Percentiles rank a stretch among this genome's conserved stretches.
Evolutionary conservation across 371 early-diverging fungal genomes (phyloP).

Genomic region (Actinomucor elegans): DNA sequence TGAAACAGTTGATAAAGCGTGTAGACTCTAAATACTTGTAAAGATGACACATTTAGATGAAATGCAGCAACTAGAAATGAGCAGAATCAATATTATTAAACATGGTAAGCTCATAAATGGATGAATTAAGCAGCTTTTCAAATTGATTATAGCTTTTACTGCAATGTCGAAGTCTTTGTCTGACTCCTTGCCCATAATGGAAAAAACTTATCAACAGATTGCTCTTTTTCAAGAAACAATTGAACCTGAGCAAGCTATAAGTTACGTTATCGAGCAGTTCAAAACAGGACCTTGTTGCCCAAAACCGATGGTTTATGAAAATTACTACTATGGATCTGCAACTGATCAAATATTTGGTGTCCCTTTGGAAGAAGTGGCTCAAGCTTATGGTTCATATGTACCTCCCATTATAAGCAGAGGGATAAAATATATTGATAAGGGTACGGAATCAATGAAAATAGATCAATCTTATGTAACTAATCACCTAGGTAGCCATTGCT

Average conservation of each 20-base stretch:
- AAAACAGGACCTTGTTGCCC: slow-evolving; percentile 73
- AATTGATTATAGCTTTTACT: slow-evolving; percentile 46
- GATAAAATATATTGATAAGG: slow-evolving; percentile 32
- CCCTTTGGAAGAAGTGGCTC: slow-evolving; percentile 64
- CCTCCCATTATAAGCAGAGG: slow-evolving; percentile 64
- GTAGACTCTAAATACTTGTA: not conserved
- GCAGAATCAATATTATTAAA: slow-evolving; percentile 51
- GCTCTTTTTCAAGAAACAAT: slow-evolving; percentile 71
- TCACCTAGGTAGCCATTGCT: not conserved
- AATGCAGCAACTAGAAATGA: slow-evolving; percentile 57
- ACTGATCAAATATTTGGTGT: slow-evolving; percentile 77
- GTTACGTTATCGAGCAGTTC: slow-evolving; percentile 73
- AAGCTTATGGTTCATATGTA: slow-evolving; percentile 52
- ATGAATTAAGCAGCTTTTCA: too few relatives aligned
- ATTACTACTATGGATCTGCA: slow-evolving; percentile 61
- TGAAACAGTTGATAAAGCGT: not conserved
- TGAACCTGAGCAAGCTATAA: slow-evolving; percentile 75
- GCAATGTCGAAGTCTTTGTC: slow-evolving; percentile 63
- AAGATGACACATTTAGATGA: slow-evolving; percentile 57
- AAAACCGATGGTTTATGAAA: slow-evolving; percentile 67
- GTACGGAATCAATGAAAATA: slow-evolving; percentile 25
- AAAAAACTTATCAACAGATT: slow-evolving; percentile 59
- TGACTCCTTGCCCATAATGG: slow-evolving; percentile 52
- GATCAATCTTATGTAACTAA: too few relatives aligned
- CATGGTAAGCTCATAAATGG: slow-evolving; percentile 47